Percentiles rank a stretch among this genome's conserved stretches.
These are phyloP conservation scores for Brassica rapa DNA, from an alignment of 345 rosid species.

Conservation along the genomic window DNA sequence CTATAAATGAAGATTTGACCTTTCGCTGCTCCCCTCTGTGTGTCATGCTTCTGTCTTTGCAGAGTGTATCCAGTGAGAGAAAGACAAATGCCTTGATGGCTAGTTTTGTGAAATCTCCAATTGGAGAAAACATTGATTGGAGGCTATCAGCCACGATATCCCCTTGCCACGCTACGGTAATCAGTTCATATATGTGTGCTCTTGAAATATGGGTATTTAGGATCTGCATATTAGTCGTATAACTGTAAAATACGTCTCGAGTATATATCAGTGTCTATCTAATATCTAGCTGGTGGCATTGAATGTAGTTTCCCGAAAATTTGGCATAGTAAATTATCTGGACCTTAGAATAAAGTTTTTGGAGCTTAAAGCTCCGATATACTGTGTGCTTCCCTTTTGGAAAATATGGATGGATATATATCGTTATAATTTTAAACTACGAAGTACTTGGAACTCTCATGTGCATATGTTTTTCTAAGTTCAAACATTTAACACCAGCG, in stretches of 20 bases:
- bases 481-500: background rate
- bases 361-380: conserved; percentile 2
- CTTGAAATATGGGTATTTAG: conserved; percentile 1
- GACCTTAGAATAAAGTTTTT: conserved; percentile 2
- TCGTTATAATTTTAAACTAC: conserved; percentile 3
- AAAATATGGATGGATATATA: conserved; percentile 13
- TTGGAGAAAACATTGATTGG: conserved; percentile 95
- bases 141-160: conserved; percentile 89
- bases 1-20: conserved; percentile 32
- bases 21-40: conserved; percentile 14
- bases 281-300: conserved; percentile 20
- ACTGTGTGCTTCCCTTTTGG: conserved; percentile 11
- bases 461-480: conserved; percentile 14
- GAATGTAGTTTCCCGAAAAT: conserved; percentile 15
- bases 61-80: conserved; percentile 92
- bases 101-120: conserved; percentile 79
- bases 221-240: conserved; percentile 15
- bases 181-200: conserved; percentile 37
- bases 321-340: conserved; percentile 7
- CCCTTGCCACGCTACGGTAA: conserved; percentile 97
- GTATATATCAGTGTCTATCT: conserved; percentile 18
- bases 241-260: conserved; percentile 10
- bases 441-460: conserved; percentile 15
- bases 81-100: conserved; percentile 92
- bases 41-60: conserved; percentile 42